Percentiles rank a stretch among this genome's conserved stretches.
phyloP scores from a whole-genome alignment of 1,139 yeast genomes.

The Debaryomyces singareniensis region DNA sequence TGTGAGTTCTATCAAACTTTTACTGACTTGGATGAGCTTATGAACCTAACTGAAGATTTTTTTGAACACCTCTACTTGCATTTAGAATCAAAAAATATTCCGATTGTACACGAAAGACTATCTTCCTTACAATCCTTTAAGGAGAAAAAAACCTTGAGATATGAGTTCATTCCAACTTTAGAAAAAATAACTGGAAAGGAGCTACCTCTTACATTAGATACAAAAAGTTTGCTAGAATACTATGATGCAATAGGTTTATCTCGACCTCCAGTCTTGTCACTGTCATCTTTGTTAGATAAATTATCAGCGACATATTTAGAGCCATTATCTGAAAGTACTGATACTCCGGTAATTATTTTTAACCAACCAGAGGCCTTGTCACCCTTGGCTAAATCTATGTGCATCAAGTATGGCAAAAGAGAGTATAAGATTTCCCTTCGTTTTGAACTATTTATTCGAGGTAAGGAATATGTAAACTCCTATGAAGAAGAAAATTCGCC shows the following conservation, averaged over 20 bases:
- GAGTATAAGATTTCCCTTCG: constrained; percentile 51
- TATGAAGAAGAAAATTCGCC: constrained; percentile 97
- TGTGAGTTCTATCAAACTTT: constrained; percentile 90
- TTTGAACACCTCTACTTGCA: constrained; percentile 31
- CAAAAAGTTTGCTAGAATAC: constrained; percentile 33
- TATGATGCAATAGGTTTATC: constrained; percentile 20
- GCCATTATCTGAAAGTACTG: constrained; percentile 38
- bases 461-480: constrained; percentile 84
- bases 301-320: constrained; percentile 62
- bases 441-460: constrained; percentile 77
- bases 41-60: constrained; percentile 56
- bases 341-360: constrained; percentile 63
- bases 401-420: constrained; percentile 16
- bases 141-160: constrained; percentile 19
- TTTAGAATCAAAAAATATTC: constrained; percentile 9
- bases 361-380: constrained; percentile 85
- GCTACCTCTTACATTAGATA: constrained; percentile 34
- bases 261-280: constrained; percentile 42
- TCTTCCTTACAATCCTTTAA: constrained; percentile 13
- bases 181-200: constrained; percentile 37
- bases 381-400: constrained; percentile 73
- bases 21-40: constrained; percentile 62
- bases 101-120: constrained; percentile 9
- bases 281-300: constrained; percentile 57
- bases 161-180: constrained; percentile 58